These are phyloP conservation scores for Forsythia suspensa DNA, from an alignment of 257 asterid genomes.

Conservation along the genomic window DNA sequence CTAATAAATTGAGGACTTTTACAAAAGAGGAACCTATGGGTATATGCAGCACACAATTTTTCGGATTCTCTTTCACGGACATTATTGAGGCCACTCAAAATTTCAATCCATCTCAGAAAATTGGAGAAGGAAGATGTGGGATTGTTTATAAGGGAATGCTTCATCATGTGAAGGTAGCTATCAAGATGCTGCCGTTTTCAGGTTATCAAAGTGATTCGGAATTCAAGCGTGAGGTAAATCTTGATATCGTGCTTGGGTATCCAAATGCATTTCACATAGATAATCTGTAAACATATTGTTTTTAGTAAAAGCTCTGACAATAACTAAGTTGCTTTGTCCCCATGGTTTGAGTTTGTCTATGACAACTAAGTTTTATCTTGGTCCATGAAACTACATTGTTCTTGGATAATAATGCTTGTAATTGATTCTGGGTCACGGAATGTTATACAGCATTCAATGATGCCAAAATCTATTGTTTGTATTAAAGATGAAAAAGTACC, in stretches of 20 bases:
- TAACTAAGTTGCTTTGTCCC: background rate
- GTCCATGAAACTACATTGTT: background rate
- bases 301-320: background rate
- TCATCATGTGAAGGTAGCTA: conserved; percentile 65
- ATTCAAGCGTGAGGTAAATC: conserved; percentile 69
- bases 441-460: background rate
- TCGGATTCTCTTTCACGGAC: conserved; percentile 63
- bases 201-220: conserved; percentile 75
- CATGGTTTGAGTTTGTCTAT: background rate
- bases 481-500: background rate
- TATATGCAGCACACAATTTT: conserved; percentile 40
- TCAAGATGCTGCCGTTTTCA: conserved; percentile 75
- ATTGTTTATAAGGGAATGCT: conserved; percentile 77
- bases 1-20: conserved; percentile 42
- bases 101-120: conserved; percentile 70
- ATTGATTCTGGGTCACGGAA: background rate
- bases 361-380: background rate
- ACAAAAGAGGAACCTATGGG: conserved; percentile 41
- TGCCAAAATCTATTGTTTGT: background rate
- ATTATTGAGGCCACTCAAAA: conserved; percentile 75
- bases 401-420: background rate
- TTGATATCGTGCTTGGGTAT: background rate
- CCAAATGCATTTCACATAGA: background rate
- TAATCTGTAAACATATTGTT: background rate
- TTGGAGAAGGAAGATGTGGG: conserved; percentile 81